Evolutionary conservation across 1,139 yeast genomes (phyloP).

Genomic region (Pichia sp.): DNA sequence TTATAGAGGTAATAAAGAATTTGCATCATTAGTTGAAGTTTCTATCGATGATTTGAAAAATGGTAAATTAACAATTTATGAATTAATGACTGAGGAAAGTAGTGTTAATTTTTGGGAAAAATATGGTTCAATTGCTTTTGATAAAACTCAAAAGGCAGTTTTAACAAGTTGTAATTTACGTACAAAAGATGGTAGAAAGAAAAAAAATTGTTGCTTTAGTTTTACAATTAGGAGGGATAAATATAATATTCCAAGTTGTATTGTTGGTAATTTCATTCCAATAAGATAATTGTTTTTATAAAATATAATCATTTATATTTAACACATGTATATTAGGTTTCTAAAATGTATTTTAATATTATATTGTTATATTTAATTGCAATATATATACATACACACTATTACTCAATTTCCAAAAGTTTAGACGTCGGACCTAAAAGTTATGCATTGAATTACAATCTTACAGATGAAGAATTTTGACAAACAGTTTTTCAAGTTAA

Average conservation of each 20-base stretch:
- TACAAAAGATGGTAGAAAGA: slow-evolving; percentile 74
- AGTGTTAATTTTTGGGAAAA: slow-evolving; percentile 99
- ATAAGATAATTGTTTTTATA: slow-evolving; percentile 34
- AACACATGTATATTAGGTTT: too few relatives aligned
- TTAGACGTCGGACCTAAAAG: too few relatives aligned
- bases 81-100: slow-evolving; percentile 91
- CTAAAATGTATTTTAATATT: too few relatives aligned
- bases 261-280: slow-evolving; percentile 94
- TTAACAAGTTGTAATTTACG: slow-evolving; percentile 85
- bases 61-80: slow-evolving; percentile 89
- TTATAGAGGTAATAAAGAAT: slow-evolving; percentile 91
- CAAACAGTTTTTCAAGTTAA: too few relatives aligned
- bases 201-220: slow-evolving; percentile 87
- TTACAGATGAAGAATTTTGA: too few relatives aligned
- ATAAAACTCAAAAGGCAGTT: slow-evolving; percentile 92
- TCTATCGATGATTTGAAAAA: slow-evolving; percentile 87
- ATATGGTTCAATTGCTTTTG: slow-evolving; percentile 94
- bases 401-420: too few relatives aligned
- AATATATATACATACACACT: too few relatives aligned
- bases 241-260: slow-evolving; percentile 93
- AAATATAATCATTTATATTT: too few relatives aligned
- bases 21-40: slow-evolving; percentile 92
- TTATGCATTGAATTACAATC: too few relatives aligned
- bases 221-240: slow-evolving; percentile 90
- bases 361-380: too few relatives aligned